Conservation (phyloP, 495 filamentous ascomycete species). For the Cenococcum geophilum region DNA sequence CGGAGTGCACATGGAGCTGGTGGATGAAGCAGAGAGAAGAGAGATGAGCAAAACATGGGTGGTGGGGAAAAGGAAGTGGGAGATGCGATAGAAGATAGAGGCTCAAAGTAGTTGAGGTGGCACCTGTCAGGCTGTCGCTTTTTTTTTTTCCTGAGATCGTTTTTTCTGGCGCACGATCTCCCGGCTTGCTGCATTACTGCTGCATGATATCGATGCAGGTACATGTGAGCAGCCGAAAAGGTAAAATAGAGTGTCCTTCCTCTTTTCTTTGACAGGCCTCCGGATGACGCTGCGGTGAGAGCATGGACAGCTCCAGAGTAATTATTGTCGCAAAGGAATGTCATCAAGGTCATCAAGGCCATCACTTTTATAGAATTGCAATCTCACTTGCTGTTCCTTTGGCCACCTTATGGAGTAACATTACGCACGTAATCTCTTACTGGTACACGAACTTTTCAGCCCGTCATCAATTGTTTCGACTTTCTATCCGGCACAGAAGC, state of each 20-base stretch:
- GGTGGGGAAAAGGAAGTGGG: too few species aligned
- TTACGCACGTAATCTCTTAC: not conserved
- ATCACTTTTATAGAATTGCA: not conserved
- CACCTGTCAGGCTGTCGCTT: too few species aligned
- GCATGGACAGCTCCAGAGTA: not conserved
- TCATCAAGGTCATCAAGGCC: not conserved
- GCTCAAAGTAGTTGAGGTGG: too few species aligned
- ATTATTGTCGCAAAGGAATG: not conserved
- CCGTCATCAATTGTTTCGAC: not conserved
- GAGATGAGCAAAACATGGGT: too few species aligned
- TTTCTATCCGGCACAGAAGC: not conserved
- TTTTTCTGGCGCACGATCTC: not conserved
- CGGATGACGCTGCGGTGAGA: not conserved
- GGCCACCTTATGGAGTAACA: not conserved
- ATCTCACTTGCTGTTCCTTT: constrained; percentile 3
- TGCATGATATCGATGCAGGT: constrained; percentile 1
- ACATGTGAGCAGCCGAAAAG: not conserved
- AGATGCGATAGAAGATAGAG: too few species aligned
- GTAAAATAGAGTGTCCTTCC: too few species aligned
- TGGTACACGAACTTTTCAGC: not conserved
- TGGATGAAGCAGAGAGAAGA: too few species aligned
- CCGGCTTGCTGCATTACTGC: constrained; percentile 2
- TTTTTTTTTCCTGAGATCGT: too few species aligned
- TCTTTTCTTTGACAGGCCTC: too few species aligned
- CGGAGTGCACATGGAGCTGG: too few species aligned